These are phyloP conservation scores for Microdochium nivale DNA, from an alignment of 2,329 filamentous ascomycete species.

Conservation along the genomic window DNA sequence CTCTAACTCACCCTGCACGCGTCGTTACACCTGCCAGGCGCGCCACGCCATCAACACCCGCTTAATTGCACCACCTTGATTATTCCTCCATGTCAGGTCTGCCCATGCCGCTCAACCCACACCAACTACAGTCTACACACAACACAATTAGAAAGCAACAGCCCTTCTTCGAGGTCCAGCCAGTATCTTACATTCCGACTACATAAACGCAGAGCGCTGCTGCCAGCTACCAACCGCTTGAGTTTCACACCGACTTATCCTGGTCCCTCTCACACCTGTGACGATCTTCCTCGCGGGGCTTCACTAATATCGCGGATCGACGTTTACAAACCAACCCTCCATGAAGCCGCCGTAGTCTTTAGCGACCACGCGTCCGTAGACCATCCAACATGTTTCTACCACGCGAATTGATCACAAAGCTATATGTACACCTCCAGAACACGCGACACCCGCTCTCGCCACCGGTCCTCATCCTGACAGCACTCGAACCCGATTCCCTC, in stretches of 20 bases:
- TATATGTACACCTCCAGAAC: constrained; percentile 82
- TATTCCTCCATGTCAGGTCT: neutral
- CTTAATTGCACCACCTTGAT: neutral
- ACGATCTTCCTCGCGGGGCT: neutral
- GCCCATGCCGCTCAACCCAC: neutral
- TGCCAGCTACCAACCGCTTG: neutral
- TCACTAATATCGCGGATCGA: neutral
- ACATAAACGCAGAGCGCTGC: neutral
- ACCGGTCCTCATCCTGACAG: constrained; percentile 83
- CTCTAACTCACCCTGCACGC: neutral
- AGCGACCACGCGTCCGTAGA: constrained; percentile 19
- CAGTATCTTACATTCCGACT: neutral
- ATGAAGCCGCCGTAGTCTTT: constrained; percentile 22
- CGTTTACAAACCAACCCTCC: constrained; percentile 5
- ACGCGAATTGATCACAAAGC: constrained; percentile 76
- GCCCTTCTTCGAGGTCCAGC: neutral
- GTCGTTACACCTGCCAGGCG: neutral
- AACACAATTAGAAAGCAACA: neutral
- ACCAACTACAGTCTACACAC: neutral
- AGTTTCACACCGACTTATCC: neutral
- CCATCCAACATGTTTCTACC: constrained; percentile 76
- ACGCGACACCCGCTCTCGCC: constrained; percentile 85
- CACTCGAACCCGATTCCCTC: constrained; percentile 89
- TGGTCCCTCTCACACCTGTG: neutral
- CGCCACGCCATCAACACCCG: neutral